These are phyloP conservation scores for Urochloa ruziziensis DNA, from an alignment of 176 grass and related monocot species.

Conservation along the genomic window DNA sequence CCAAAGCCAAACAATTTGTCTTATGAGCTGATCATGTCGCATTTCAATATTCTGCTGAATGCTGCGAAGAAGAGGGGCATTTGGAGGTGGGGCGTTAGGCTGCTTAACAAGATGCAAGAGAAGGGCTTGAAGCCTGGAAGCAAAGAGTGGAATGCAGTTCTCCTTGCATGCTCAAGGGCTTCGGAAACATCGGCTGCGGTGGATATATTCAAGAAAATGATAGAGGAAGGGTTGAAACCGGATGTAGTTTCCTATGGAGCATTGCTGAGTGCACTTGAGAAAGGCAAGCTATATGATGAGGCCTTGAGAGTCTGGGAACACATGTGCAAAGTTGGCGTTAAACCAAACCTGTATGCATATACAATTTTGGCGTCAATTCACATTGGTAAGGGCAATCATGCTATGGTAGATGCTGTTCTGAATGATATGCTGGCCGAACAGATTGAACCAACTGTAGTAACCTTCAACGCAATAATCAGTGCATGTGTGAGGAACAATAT, in stretches of 20 bases:
- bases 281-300: slow-evolving; percentile 75
- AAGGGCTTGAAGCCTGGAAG: slow-evolving; percentile 68
- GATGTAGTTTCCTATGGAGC: slow-evolving; percentile 71
- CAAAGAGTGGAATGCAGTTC: slow-evolving; percentile 85
- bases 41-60: slow-evolving; percentile 72
- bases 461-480: slow-evolving; percentile 88
- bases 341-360: slow-evolving; percentile 80
- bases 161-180: slow-evolving; percentile 84
- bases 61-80: slow-evolving; percentile 68
- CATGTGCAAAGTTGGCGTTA: slow-evolving; percentile 72
- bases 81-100: slow-evolving; percentile 68
- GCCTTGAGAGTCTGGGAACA: slow-evolving; percentile 72
- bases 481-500: slow-evolving; percentile 48
- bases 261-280: slow-evolving; percentile 75
- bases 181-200: slow-evolving; percentile 64
- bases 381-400: slow-evolving; percentile 61
- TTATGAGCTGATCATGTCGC: slow-evolving; percentile 66
- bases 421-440: slow-evolving; percentile 52
- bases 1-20: slow-evolving; percentile 82
- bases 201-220: slow-evolving; percentile 74
- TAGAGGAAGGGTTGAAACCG: slow-evolving; percentile 62
- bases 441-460: slow-evolving; percentile 75
- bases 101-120: slow-evolving; percentile 91
- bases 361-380: slow-evolving; percentile 76
- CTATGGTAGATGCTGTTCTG: slow-evolving; percentile 57